A percentile compares a stretch with the other conserved stretches of the same genome.
These are phyloP conservation scores for Paragyromitra xinjiangensis DNA, from an alignment of 495 filamentous ascomycete species.

Conservation along the genomic window DNA sequence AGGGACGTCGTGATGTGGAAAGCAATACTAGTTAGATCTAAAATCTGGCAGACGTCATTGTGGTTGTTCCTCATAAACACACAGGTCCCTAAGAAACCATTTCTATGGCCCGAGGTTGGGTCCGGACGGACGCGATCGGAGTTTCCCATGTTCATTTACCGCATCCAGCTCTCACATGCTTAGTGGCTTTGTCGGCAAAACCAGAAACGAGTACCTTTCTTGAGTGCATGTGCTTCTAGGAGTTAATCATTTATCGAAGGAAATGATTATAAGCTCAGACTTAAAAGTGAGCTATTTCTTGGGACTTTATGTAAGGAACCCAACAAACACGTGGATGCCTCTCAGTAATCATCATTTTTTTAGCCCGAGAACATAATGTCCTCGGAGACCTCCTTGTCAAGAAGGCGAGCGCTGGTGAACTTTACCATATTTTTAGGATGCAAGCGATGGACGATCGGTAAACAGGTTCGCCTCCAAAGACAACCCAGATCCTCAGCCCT, in stretches of 20 bases:
- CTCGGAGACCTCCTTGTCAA: too few relatives aligned
- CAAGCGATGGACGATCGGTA: too few relatives aligned
- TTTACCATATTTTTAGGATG: too few relatives aligned
- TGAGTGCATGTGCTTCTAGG: slow-evolving; percentile 32
- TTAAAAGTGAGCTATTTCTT: not conserved
- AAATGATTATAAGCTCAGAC: not conserved
- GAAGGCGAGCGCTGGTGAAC: too few relatives aligned
- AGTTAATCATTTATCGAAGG: not conserved
- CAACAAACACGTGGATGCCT: not conserved
- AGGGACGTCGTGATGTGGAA: not conserved
- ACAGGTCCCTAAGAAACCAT: slow-evolving; percentile 9
- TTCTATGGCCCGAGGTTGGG: slow-evolving; percentile 48
- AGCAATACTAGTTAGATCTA: not conserved
- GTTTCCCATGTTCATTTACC: slow-evolving; percentile 30
- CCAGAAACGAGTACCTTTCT: slow-evolving; percentile 17
- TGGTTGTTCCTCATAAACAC: slow-evolving; percentile 5
- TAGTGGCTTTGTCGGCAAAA: slow-evolving; percentile 27
- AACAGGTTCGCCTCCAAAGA: not conserved
- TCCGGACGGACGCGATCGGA: slow-evolving; percentile 37
- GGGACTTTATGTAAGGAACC: not conserved
- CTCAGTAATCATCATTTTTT: not conserved
- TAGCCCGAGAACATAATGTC: not conserved
- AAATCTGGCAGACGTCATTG: slow-evolving; percentile 24
- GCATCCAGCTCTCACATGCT: slow-evolving; percentile 39
- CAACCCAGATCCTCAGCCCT: slow-evolving; percentile 27